These are phyloP conservation scores for Pleurozium schreberi DNA, from an alignment of 225 moss, liverwort and hornwort species.

Conservation along the genomic window DNA sequence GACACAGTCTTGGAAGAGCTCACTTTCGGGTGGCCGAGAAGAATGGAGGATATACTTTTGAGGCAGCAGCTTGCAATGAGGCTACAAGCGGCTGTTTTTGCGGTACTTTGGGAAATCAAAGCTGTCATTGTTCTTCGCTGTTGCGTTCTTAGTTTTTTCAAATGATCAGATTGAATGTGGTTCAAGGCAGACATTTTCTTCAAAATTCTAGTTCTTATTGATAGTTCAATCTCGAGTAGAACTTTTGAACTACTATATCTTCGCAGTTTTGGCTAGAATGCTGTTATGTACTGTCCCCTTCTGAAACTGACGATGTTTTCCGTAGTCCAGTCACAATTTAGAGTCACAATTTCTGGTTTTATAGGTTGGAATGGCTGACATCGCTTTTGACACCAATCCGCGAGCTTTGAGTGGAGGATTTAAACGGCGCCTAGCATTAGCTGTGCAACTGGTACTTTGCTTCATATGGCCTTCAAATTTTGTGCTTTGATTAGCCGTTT, in stretches of 20 bases:
- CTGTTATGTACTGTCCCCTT: background rate
- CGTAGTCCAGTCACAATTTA: background rate
- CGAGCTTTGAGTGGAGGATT: slow-evolving; percentile 86
- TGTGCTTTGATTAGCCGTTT: background rate
- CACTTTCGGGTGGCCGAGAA: slow-evolving; percentile 82
- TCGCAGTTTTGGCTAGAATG: background rate
- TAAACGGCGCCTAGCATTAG: slow-evolving; percentile 89
- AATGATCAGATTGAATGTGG: background rate
- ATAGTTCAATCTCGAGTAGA: background rate
- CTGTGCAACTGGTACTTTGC: slow-evolving; percentile 74
- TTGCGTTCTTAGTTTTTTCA: background rate
- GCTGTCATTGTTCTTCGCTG: background rate
- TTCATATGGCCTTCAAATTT: background rate
- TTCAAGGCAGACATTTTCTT: background rate
- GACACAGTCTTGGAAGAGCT: slow-evolving; percentile 94
- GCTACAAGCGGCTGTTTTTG: slow-evolving; percentile 75
- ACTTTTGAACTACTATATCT: background rate
- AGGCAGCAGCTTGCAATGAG: slow-evolving; percentile 69
- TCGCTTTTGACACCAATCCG: slow-evolving; percentile 84
- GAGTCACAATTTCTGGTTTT: slow-evolving; percentile 5
- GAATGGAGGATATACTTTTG: slow-evolving; percentile 54
- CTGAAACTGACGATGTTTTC: background rate
- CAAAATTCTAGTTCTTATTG: background rate
- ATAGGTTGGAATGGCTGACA: slow-evolving; percentile 87
- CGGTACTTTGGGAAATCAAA: slow-evolving; percentile 33